Percentiles rank a stretch among this genome's conserved stretches.
These are phyloP conservation scores for Protea cynaroides DNA, from an alignment of 164 flowering plant species.

Conservation along the genomic window DNA sequence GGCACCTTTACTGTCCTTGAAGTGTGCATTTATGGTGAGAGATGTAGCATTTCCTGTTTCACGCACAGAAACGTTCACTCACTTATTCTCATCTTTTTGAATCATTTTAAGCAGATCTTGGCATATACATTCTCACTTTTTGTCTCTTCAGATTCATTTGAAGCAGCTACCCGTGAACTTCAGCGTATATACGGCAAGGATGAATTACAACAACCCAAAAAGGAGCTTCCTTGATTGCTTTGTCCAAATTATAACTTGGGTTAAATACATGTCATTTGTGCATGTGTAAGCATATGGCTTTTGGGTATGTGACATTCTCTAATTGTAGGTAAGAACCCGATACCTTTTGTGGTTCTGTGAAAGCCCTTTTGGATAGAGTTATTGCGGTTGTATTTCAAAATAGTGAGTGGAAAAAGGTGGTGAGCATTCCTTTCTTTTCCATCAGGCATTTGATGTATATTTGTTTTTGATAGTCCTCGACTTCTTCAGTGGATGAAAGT, in stretches of 20 bases:
- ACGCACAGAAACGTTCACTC: not conserved
- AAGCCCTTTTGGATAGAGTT: not conserved
- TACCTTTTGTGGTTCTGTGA: not conserved
- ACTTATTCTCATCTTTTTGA: no score
- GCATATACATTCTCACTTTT: no score
- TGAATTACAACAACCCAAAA: conserved; percentile 22
- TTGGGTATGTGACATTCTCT: not conserved
- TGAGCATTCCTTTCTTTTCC: not conserved
- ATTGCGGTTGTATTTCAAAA: not conserved
- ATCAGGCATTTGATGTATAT: not conserved
- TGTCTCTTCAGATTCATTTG: conserved; percentile 43
- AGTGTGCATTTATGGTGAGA: not conserved
- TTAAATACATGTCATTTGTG: conserved; percentile 12
- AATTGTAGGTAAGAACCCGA: not conserved
- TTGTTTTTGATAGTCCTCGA: not conserved
- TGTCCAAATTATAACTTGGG: conserved; percentile 21
- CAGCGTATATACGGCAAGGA: conserved; percentile 58
- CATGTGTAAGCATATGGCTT: conserved; percentile 10
- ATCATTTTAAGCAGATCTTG: no score
- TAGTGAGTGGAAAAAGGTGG: not conserved
- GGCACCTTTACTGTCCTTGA: no score
- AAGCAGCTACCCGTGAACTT: conserved; percentile 55
- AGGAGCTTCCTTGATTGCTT: conserved; percentile 1
- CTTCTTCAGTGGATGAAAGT: no score
- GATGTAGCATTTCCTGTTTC: not conserved